Base-by-base conservation (phyloP, 163 green algal genomes). In the Botryococcus braunii region DNA sequence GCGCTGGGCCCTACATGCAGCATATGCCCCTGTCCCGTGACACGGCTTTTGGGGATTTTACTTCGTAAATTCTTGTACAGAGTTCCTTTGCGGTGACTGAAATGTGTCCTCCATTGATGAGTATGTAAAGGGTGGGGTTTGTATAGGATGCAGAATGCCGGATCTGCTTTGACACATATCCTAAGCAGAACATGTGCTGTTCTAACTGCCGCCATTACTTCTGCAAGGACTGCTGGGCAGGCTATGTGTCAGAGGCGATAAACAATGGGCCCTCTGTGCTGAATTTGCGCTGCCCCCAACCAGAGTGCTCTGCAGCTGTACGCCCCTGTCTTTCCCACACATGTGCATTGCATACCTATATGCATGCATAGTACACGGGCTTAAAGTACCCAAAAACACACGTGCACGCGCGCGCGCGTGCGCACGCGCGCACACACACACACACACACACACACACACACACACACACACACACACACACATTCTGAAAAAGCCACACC, bases 81-180 rank as follows among this genome's bases (percentile, higher is more conserved):
- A 9, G 27, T 23, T 25, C 13, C 27, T 27, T 7, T n/a, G 25
- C 6, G 36, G 17, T 32, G 8, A 55, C 11, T 48, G 63, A 31
- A 4, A 48, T 36, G 4, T 17, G 11, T 5, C 11, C 46, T 49
- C 13, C 1, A n/a, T n/a, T n/a, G n/a, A n/a, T n/a, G n/a, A n/a
- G n/a, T n/a, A n/a, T n/a, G n/a, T n/a, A n/a, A n/a, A n/a, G n/a
- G n/a, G n/a, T n/a, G n/a, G n/a, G n/a, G n/a, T n/a, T n/a, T 35
- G 21, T 9, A 58, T 0, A 65, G 62, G 79, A 93, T 83, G 75
- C 65, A 27, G 78, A 37, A 1, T 99, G 93, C 79, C 77, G 82
- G 47, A 95, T 98, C 65, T 99, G 94, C 82, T 98, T 96, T 55
- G 89, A 96, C 23, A 74, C 62, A 6, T 89, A 85, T 57, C 64